Base-by-base conservation (phyloP, 2,329 filamentous ascomycete species). In the Hypoxylon sp. region DNA sequence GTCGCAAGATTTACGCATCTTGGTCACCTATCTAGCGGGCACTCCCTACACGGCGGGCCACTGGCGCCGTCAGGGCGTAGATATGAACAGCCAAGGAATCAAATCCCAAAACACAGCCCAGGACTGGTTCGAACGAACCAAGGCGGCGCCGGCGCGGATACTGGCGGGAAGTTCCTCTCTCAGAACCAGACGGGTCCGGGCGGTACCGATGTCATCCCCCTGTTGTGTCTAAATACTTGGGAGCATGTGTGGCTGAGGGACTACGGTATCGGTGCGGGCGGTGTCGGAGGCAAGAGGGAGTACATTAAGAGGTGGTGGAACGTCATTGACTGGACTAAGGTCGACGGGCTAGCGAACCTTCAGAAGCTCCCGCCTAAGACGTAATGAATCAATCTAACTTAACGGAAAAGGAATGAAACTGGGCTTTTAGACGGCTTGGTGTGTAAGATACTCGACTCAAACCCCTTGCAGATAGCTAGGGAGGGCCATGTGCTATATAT, bases 181-280 rank as follows among this genome's bases (percentile, higher is more conserved):
- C 48, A 50, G 2, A 63, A 79, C 52, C 77, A 73, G 68, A 80
- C 79, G 66, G 86, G 89, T 4, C 90, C 91, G 1, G 92, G 91
- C 42, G 91, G 90, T 64, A 86, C 89, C 71, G 86, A 91, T 53
- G 80, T 94, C 35, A 85, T 89, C 63, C 94, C 95, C 11, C 85
- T 98, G 67, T 84, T 99, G 74, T 98, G 95, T 79, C 87, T 98
- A 66, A 98, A 94, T 82, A 97, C 94, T 4, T 99, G 96, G 96
- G 91, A 98, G 84, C 96, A 98, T 81, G 91, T 92, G 8, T 99
- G 92, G 89, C 83, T 98, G 79, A 87, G 88, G 61, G 94, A 98
- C 80, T 98, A 92, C 80, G 88, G 88, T 57, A 78, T 90, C 31
- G 84, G 85, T 9, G 79, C 76, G 1, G 79, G 79, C 44, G 91